Conservation (phyloP, 2,329 filamentous ascomycete species). For the Beauveria scarabaeidicola region DNA sequence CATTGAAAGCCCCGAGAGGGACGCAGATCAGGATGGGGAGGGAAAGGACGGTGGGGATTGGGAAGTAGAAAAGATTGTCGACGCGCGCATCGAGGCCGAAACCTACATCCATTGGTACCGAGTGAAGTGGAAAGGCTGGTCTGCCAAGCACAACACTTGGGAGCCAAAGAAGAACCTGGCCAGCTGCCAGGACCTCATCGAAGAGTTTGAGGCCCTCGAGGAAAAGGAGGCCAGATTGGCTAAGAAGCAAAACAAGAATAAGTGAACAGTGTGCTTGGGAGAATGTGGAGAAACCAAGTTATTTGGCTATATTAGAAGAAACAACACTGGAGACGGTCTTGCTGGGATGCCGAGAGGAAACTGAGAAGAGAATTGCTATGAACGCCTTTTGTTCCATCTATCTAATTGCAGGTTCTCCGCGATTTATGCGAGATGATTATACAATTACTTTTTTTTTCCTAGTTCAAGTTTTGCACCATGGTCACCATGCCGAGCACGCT, state of each 20-base stretch:
- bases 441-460: neutral
- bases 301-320: neutral
- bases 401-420: neutral
- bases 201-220: conserved; percentile 24
- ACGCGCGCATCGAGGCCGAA: conserved; percentile 28
- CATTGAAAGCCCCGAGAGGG: conserved; percentile 11
- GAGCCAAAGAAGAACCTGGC: conserved; percentile 39
- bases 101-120: conserved; percentile 34
- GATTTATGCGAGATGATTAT: no score
- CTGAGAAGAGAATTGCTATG: neutral
- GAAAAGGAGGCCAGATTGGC: neutral
- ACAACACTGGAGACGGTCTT: neutral
- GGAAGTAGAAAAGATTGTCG: conserved; percentile 40
- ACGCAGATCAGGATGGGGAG: conserved; percentile 11
- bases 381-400: neutral
- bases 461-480: conserved; percentile 7
- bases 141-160: conserved; percentile 40
- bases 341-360: neutral
- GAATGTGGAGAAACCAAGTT: neutral
- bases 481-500: conserved; percentile 15
- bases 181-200: conserved; percentile 29
- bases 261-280: neutral
- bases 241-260: neutral
- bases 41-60: conserved; percentile 24
- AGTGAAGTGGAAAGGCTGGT: conserved; percentile 47